Evolutionary conservation across 306 rosid species (phyloP).

Genomic region (Begonia fuchsioides): DNA sequence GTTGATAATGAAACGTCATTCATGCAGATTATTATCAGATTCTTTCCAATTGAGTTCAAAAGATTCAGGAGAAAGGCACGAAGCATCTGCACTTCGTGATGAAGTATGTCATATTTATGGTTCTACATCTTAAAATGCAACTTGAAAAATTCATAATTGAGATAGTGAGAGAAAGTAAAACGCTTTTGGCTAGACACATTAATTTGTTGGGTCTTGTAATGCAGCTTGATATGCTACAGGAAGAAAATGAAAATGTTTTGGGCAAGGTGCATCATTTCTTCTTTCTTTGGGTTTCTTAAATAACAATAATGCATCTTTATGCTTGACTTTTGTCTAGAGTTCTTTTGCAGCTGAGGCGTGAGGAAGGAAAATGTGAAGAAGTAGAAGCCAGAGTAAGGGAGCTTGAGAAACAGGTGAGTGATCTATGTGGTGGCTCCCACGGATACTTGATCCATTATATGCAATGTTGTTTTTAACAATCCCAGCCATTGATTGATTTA

Average conservation of each 20-base stretch:
- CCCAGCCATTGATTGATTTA: too few species aligned
- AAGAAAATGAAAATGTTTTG: conserved; percentile 57
- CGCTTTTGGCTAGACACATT: not conserved
- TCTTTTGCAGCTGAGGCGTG: conserved; percentile 60
- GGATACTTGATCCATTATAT: too few species aligned
- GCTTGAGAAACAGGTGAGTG: conserved; percentile 83
- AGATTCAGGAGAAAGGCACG: conserved; percentile 48
- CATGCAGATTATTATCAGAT: conserved; percentile 55
- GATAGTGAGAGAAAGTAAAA: not conserved
- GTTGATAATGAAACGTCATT: conserved; percentile 1
- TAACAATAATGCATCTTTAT: conserved; percentile 8
- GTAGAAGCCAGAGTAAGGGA: conserved; percentile 74
- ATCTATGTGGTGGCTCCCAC: conserved; percentile 7
- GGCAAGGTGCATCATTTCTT: conserved; percentile 43
- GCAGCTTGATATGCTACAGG: conserved; percentile 84
- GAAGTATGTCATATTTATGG: conserved; percentile 32
- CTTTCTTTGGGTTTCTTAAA: conserved; percentile 5
- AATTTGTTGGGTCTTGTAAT: conserved; percentile 7
- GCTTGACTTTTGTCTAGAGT: conserved; percentile 15
- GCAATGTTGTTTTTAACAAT: too few species aligned
- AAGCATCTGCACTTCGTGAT: conserved; percentile 69
- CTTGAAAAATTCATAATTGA: not conserved
- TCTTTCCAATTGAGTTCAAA: conserved; percentile 29
- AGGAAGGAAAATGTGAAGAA: conserved; percentile 75
- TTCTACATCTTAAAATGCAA: too few species aligned